phyloP scores from a whole-genome alignment of 306 rosid genomes.

The Corylus americana region DNA sequence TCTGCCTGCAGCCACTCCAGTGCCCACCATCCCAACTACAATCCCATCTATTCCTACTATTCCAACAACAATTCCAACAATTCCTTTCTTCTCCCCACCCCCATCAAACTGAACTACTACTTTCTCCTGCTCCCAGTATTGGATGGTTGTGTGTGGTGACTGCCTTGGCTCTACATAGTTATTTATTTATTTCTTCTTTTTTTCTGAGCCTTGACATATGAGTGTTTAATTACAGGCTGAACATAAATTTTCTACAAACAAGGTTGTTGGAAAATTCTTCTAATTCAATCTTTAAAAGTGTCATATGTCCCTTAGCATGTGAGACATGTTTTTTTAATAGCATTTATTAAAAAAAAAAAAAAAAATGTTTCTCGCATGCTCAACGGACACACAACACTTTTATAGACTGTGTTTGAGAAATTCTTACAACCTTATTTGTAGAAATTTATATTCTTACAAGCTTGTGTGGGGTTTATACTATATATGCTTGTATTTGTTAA shows the following conservation, averaged over 20 bases:
- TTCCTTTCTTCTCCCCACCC: slow-evolving; percentile 25
- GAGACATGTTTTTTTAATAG: no score
- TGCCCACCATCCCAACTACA: slow-evolving; percentile 21
- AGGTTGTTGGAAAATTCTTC: no score
- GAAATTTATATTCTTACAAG: no score
- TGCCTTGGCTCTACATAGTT: neutral
- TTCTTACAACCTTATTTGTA: no score
- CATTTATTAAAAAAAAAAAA: no score
- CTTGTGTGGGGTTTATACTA: neutral
- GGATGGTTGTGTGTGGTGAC: neutral
- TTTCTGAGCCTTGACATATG: neutral
- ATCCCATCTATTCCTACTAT: slow-evolving; percentile 13
- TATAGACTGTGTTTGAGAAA: no score
- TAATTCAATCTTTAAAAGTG: no score
- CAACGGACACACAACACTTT: no score
- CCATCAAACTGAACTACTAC: slow-evolving; percentile 26
- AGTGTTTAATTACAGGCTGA: neutral
- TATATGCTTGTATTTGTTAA: neutral
- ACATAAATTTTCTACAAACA: no score
- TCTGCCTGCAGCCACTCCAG: slow-evolving; percentile 9
- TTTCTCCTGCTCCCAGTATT: neutral
- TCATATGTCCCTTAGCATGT: no score
- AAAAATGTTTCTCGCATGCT: no score
- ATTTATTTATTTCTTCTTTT: neutral
- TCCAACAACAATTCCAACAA: slow-evolving; percentile 24